Evolutionary conservation across 2,329 filamentous ascomycete species (phyloP).

Genomic region (Penicillium sp.): DNA sequence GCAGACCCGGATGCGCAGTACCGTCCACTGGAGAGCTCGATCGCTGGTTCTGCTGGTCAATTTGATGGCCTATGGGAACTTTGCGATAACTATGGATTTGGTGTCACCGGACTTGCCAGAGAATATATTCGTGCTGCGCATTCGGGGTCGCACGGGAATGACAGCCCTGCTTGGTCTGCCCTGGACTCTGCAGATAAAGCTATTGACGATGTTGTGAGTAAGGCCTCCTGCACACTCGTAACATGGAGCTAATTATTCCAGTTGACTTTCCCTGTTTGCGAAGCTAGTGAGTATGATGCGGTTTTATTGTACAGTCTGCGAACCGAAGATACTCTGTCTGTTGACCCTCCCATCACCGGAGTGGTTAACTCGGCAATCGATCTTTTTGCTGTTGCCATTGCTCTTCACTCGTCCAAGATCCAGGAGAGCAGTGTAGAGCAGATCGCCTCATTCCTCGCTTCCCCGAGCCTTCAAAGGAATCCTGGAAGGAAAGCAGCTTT

Average conservation of each 20-base stretch:
- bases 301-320: constrained; percentile 65
- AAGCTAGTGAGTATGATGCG: constrained; percentile 84
- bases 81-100: constrained; percentile 89
- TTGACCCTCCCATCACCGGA: constrained; percentile 82
- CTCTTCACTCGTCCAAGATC: constrained; percentile 80
- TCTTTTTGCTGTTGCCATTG: constrained; percentile 84
- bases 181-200: constrained; percentile 36
- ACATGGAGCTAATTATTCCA: constrained; percentile 20
- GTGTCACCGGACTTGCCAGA: constrained; percentile 76
- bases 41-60: constrained; percentile 79
- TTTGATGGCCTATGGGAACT: constrained; percentile 96
- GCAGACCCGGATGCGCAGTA: constrained; percentile 75
- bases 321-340: constrained; percentile 47
- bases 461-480: constrained; percentile 73
- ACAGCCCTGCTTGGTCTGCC: constrained; percentile 42
- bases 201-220: constrained; percentile 42
- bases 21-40: constrained; percentile 80
- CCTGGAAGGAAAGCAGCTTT: constrained; percentile 85
- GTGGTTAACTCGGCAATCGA: constrained; percentile 93
- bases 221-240: not conserved
- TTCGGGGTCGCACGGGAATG: constrained; percentile 63
- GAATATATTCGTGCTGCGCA: constrained; percentile 69
- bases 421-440: constrained; percentile 96
- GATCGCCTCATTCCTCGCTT: constrained; percentile 80
- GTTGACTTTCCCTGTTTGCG: constrained; percentile 62